Conservation (phyloP, 2,329 filamentous ascomycete genomes). For the Paecilomyces variotii region DNA sequence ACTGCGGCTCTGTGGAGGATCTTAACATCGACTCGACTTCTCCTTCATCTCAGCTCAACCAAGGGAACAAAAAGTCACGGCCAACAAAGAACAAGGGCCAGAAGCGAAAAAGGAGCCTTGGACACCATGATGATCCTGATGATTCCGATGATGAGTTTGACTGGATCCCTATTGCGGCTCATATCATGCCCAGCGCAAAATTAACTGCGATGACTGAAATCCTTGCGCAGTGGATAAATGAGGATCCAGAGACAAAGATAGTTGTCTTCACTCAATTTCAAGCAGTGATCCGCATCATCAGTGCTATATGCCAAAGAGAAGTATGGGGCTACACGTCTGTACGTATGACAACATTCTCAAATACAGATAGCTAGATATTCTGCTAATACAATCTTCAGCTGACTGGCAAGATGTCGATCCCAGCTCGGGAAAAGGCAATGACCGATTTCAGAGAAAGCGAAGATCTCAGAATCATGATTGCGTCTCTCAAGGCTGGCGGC, state of each 20-base stretch:
- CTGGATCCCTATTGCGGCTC: constrained; percentile 17
- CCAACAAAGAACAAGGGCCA: constrained; percentile 1
- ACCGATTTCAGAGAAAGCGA: constrained; percentile 36
- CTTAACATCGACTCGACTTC: background rate
- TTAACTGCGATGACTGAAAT: constrained; percentile 25
- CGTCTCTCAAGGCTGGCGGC: constrained; percentile 51
- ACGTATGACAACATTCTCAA: background rate
- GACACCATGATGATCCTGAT: constrained; percentile 10
- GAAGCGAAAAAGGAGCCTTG: background rate
- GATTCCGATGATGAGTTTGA: constrained; percentile 15
- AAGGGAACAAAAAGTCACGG: constrained; percentile 1
- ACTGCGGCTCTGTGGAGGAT: background rate
- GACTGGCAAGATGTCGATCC: constrained; percentile 42
- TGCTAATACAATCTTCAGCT: constrained; percentile 21
- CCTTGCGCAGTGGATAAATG: constrained; percentile 32
- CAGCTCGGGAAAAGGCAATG: constrained; percentile 40
- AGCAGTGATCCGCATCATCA: constrained; percentile 45
- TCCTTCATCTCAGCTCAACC: background rate
- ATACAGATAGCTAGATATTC: background rate
- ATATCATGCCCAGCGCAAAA: constrained; percentile 33
- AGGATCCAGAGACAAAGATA: constrained; percentile 45
- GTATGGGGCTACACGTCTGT: constrained; percentile 26
- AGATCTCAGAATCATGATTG: constrained; percentile 43
- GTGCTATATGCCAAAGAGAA: constrained; percentile 42
- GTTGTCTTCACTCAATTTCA: constrained; percentile 55